A percentile compares a stretch with the other conserved stretches of the same genome.
phyloP scores from a whole-genome alignment of 1,139 yeast species.

The Kurtzmaniella quercitrusa region DNA sequence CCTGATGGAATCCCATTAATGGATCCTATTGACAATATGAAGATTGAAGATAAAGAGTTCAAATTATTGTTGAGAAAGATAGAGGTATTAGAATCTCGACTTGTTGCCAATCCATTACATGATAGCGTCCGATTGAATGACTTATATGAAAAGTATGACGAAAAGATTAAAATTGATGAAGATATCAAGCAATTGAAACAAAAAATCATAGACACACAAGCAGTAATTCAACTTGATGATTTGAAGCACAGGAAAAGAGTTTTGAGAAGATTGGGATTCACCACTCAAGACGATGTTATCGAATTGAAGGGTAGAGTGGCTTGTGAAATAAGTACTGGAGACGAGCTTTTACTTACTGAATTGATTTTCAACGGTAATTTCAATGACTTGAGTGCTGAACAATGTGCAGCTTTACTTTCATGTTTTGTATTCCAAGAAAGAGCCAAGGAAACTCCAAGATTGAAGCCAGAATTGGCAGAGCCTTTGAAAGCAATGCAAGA shows the following conservation, averaged over 20 bases:
- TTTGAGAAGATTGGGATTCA: conserved; percentile 74
- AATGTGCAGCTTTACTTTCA: conserved; percentile 85
- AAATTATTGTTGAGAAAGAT: conserved; percentile 65
- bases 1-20: conserved; percentile 86
- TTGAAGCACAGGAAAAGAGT: conserved; percentile 90
- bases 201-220: conserved; percentile 77
- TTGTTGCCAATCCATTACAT: conserved; percentile 66
- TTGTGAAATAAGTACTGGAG: conserved; percentile 95
- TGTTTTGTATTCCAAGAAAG: conserved; percentile 97
- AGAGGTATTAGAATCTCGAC: conserved; percentile 73
- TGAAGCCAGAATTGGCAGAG: conserved; percentile 83
- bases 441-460: conserved; percentile 81
- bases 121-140: conserved; percentile 60
- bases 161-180: conserved; percentile 59
- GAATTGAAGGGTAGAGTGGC: conserved; percentile 94
- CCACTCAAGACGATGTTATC: conserved; percentile 78
- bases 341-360: conserved; percentile 84
- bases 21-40: conserved; percentile 92
- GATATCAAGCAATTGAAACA: conserved; percentile 58
- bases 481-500: conserved; percentile 85
- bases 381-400: conserved; percentile 81
- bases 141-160: conserved; percentile 59
- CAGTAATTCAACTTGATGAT: conserved; percentile 91
- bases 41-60: conserved; percentile 79
- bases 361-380: conserved; percentile 92